Percentiles rank a stretch among this genome's conserved stretches.
Conservation (phyloP, 139 green algal genomes). For the Pleodorina starrii region DNA sequence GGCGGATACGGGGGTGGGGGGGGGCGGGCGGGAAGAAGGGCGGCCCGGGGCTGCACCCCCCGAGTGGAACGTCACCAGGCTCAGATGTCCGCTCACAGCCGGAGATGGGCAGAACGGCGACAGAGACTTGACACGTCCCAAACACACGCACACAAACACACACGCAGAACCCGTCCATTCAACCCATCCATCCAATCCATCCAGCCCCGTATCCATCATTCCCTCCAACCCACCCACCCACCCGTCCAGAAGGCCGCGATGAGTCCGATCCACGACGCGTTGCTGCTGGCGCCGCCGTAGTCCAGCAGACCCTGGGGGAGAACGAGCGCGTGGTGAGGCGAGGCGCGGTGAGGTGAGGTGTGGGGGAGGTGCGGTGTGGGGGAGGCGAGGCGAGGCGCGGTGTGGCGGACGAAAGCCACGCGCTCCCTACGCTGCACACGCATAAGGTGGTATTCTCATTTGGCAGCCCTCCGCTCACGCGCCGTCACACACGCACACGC, state of each 20-base stretch:
- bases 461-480: too few species aligned
- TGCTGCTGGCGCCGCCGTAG: not conserved
- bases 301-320: constrained; percentile 37
- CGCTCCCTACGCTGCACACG: too few species aligned
- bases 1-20: not conserved
- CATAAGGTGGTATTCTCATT: too few species aligned
- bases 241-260: constrained; percentile 30
- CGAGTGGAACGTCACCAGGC: too few species aligned
- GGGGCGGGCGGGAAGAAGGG: too few species aligned
- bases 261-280: constrained; percentile 37
- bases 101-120: too few species aligned
- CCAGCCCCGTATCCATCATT: not conserved
- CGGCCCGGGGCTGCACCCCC: too few species aligned
- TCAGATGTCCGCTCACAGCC: too few species aligned
- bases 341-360: too few species aligned
- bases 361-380: not conserved
- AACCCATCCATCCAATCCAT: not conserved
- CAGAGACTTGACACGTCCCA: not conserved
- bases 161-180: not conserved
- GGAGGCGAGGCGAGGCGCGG: too few species aligned
- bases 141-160: not conserved
- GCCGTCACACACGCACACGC: not conserved
- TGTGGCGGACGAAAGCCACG: too few species aligned
- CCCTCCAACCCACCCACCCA: not conserved
- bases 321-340: not conserved